Evolutionary conservation across 1,139 yeast genomes (phyloP).

Genomic region (Scheffersomyces parashehatae): DNA sequence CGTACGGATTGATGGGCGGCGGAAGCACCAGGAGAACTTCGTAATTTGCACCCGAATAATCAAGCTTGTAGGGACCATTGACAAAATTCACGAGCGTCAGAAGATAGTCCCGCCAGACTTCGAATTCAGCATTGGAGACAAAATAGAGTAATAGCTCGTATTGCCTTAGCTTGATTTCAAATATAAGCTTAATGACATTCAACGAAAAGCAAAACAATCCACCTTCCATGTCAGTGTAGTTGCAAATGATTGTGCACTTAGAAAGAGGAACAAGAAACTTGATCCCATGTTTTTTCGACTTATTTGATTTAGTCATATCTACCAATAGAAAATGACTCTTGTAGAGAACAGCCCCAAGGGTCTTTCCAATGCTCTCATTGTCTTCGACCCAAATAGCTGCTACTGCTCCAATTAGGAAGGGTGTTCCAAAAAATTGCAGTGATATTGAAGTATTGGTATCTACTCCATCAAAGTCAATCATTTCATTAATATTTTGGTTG

Average conservation of each 20-base stretch:
- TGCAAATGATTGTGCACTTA: slow-evolving; percentile 25
- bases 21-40: slow-evolving; percentile 15
- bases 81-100: slow-evolving; percentile 33
- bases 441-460: slow-evolving; percentile 19
- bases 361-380: slow-evolving; percentile 13
- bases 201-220: slow-evolving; percentile 40
- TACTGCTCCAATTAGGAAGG: slow-evolving; percentile 41
- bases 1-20: slow-evolving; percentile 12
- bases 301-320: slow-evolving; percentile 17
- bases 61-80: slow-evolving; percentile 42
- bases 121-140: slow-evolving; percentile 31
- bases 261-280: slow-evolving; percentile 52
- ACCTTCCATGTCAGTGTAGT: slow-evolving; percentile 25
- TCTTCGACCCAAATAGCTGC: slow-evolving; percentile 38
- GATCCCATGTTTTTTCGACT: slow-evolving; percentile 23
- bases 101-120: slow-evolving; percentile 43
- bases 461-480: slow-evolving; percentile 9
- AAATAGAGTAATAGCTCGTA: slow-evolving; percentile 50
- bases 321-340: slow-evolving; percentile 48
- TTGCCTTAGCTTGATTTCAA: slow-evolving; percentile 41
- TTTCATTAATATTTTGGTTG: slow-evolving; percentile 10
- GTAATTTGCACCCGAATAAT: slow-evolving; percentile 23
- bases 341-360: slow-evolving; percentile 46
- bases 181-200: slow-evolving; percentile 41
- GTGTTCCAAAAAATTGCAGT: slow-evolving; percentile 41